Evolutionary conservation across 208 protist species (phyloP).

Genomic region (Leptomonas pyrrhocoris): DNA sequence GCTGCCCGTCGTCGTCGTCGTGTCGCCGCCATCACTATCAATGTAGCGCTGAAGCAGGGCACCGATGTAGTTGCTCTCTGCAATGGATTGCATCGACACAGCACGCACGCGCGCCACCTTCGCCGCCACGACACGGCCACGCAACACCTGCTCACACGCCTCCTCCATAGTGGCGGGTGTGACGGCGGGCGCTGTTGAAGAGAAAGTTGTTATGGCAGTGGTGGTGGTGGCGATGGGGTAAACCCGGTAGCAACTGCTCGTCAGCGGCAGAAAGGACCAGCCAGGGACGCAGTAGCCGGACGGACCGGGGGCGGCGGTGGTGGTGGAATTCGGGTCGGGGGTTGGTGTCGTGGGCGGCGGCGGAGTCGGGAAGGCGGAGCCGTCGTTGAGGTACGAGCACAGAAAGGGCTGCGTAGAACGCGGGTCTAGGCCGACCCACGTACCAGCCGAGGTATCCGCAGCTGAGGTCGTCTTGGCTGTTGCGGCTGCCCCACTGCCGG

Average conservation of each 20-base stretch:
- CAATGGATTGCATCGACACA: conserved; percentile 35
- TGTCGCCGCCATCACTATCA: no score
- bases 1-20: no score
- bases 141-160: conserved; percentile 40
- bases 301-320: conserved; percentile 4
- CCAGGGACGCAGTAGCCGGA: conserved; percentile 25
- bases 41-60: conserved; percentile 33
- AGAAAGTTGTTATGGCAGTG: no score
- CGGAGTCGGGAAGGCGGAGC: conserved; percentile 32
- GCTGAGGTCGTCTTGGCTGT: background rate
- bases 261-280: conserved; percentile 30
- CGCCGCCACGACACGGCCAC: conserved; percentile 15
- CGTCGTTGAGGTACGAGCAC: conserved; percentile 76
- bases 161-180: conserved; percentile 50
- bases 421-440: conserved; percentile 55
- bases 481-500: background rate
- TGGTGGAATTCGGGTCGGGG: conserved; percentile 8
- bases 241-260: conserved; percentile 45
- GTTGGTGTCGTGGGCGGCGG: conserved; percentile 30
- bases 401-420: conserved; percentile 59
- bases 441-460: conserved; percentile 20
- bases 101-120: conserved; percentile 43
- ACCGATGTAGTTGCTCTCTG: conserved; percentile 62
- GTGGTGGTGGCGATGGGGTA: conserved; percentile 10
- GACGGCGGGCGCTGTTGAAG: conserved; percentile 15